Base-by-base conservation (phyloP, 176 grass and related monocot species). In the Ensete ventricosum region DNA sequence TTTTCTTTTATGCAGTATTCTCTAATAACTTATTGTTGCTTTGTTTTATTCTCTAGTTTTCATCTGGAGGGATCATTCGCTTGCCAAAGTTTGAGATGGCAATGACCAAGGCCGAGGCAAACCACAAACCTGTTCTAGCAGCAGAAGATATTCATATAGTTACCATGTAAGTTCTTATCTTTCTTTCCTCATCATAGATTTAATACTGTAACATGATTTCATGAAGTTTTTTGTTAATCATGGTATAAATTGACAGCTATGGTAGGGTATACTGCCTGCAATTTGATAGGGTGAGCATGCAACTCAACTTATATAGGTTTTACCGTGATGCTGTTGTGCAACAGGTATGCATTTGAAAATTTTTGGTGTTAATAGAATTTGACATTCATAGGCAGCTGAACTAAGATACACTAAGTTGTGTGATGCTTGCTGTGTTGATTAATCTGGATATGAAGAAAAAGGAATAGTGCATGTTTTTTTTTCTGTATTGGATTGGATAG, bases 231-330 rank as follows among this genome's bases (percentile, higher is more conserved):
- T 43, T 43, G 34, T 43, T 43, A 43, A 43, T 43, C 34, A 50
- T 70, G 43, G 67, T 70, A 14, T 70, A 12, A n/a, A 70, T 70
- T 65, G 48, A 70, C 90, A 98, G 95, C 25, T 98, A 98, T 54
- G 88, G 95, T 82, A 98, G 95, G 76, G 91, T 98, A 87, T 98
- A 93, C 69, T 98, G 95, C 73, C 78, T 98, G 77, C 95, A 98
- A 82, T 79, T 85, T 75, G 95, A 98, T 88, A 87, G 80, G 81
- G 79, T 91, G 75, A 78, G 76, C 12, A 98, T 85, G 95, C 64
- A 80, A 54, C 77, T 98, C 74, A 93, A 98, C 74, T 64, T 98
- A 13, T 98, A 98, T 77, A 84, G 86, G 52, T 98, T 98, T 81
- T 98, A 98, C 65, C 88, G 95, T 71, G 95, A 98, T 93, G 95